A percentile compares a stretch with the other conserved stretches of the same genome.
Evolutionary conservation across 352 stramenopile genomes (phyloP).

Genomic region (Globisporangium perplexum): DNA sequence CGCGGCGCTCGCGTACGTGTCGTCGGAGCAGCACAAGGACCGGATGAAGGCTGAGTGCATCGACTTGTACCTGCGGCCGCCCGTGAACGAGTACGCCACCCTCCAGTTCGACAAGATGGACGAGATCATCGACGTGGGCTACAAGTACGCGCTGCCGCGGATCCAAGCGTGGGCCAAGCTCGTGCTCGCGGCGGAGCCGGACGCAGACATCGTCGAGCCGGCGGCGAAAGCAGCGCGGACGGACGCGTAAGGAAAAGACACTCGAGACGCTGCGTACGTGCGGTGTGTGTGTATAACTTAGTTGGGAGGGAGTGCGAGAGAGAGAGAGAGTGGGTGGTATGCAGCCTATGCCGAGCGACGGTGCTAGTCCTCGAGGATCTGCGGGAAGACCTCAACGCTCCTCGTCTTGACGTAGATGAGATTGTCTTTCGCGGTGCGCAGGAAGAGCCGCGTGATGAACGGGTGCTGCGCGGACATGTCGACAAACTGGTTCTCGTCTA

Average conservation of each 20-base stretch:
- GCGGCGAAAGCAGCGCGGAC: not conserved
- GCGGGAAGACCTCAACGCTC: conserved; percentile 40
- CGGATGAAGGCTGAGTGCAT: conserved; percentile 80
- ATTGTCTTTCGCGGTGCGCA: conserved; percentile 60
- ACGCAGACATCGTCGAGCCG: conserved; percentile 49
- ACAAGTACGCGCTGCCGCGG: conserved; percentile 73
- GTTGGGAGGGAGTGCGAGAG: not conserved
- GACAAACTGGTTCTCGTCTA: conserved; percentile 38
- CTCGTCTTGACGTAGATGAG: conserved; percentile 38
- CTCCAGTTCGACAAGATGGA: conserved; percentile 92
- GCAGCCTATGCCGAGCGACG: too few relatives aligned
- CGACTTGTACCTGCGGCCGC: conserved; percentile 87
- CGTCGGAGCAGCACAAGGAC: conserved; percentile 86
- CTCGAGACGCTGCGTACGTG: conserved; percentile 11
- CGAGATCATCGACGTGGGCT: conserved; percentile 85
- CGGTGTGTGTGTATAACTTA: conserved; percentile 3
- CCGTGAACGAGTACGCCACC: conserved; percentile 86
- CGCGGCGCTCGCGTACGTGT: conserved; percentile 84
- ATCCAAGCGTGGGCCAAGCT: conserved; percentile 52
- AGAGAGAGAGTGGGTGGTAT: too few relatives aligned
- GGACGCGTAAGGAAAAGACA: not conserved
- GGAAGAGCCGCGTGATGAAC: conserved; percentile 62
- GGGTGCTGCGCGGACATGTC: conserved; percentile 45
- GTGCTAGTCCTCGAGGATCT: conserved; percentile 40
- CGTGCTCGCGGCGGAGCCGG: conserved; percentile 47